phyloP scores from a whole-genome alignment of 2,329 filamentous ascomycete species.

The Dactylella cylindrospora region DNA sequence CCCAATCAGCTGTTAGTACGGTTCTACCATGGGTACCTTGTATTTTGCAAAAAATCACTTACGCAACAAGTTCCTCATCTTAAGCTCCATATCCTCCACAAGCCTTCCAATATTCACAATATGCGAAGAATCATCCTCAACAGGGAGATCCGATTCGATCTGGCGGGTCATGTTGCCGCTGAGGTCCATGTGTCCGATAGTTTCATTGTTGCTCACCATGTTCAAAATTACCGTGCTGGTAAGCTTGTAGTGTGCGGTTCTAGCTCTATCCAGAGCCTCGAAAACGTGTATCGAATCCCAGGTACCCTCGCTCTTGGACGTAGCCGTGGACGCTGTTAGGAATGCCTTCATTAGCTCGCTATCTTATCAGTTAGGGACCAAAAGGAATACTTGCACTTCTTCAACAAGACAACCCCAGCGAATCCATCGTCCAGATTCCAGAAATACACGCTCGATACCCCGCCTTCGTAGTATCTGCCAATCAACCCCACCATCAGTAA shows the following conservation, averaged over 20 bases:
- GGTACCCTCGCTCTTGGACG: slow-evolving; percentile 69
- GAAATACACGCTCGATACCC: slow-evolving; percentile 93
- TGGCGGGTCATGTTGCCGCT: slow-evolving; percentile 98
- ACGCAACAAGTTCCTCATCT: slow-evolving; percentile 94
- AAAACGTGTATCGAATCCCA: slow-evolving; percentile 99
- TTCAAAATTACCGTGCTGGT: slow-evolving; percentile 95
- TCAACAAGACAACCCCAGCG: slow-evolving; percentile 89
- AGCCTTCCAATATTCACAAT: slow-evolving; percentile 87
- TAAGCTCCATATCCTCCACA: slow-evolving; percentile 99
- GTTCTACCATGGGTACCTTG: slow-evolving; percentile 43
- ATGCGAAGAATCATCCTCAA: slow-evolving; percentile 88
- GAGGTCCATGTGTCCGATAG: slow-evolving; percentile 82
- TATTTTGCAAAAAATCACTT: slow-evolving; percentile 48
- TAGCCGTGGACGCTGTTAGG: slow-evolving; percentile 64
- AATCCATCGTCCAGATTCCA: slow-evolving; percentile 99
- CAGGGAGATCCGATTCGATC: slow-evolving; percentile 84
- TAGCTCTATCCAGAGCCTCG: slow-evolving; percentile 88
- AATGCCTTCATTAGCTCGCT: slow-evolving; percentile 2
- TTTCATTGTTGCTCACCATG: slow-evolving; percentile 67
- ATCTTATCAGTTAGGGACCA: not conserved
- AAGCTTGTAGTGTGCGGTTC: slow-evolving; percentile 93
- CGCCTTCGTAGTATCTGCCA: slow-evolving; percentile 81
- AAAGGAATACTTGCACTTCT: slow-evolving; percentile 69
- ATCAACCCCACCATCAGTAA: not conserved
- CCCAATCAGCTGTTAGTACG: slow-evolving; percentile 20